phyloP scores from a whole-genome alignment of 768 basidiomycete species.

The Macrocybe gigantea region DNA sequence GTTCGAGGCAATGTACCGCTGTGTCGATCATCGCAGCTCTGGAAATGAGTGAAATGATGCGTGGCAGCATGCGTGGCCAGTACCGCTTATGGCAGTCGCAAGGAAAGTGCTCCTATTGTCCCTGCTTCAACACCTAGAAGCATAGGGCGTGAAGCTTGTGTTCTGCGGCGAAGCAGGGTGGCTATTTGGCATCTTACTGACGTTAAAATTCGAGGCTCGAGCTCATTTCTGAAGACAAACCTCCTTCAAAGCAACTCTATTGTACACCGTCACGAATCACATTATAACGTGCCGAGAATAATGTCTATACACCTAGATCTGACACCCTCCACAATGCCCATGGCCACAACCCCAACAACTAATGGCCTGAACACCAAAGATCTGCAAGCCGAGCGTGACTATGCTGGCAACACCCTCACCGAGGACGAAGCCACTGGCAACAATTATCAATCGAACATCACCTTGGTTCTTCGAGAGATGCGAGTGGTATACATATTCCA shows the following conservation, averaged over 20 bases:
- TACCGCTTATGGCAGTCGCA: too few species aligned
- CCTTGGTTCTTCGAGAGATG: constrained; percentile 43
- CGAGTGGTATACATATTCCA: constrained; percentile 67
- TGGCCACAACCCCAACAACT: constrained; percentile 89
- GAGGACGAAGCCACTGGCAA: constrained; percentile 93
- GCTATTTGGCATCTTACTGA: too few species aligned
- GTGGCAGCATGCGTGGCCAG: too few species aligned
- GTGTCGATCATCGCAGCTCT: too few species aligned
- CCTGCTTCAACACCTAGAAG: too few species aligned
- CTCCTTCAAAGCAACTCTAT: too few species aligned
- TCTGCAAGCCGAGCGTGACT: constrained; percentile 67
- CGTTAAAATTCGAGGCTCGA: too few species aligned
- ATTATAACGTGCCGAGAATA: constrained; percentile 2
- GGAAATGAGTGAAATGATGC: too few species aligned
- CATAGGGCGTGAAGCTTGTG: too few species aligned
- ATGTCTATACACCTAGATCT: constrained; percentile 20
- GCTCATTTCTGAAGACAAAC: too few species aligned
- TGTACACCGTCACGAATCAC: constrained; percentile 1
- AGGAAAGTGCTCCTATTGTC: too few species aligned
- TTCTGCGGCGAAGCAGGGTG: too few species aligned
- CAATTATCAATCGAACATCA: constrained; percentile 74
- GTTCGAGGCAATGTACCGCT: constrained; percentile 1
- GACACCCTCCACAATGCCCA: constrained; percentile 68
- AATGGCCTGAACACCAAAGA: constrained; percentile 62
- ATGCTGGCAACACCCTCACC: constrained; percentile 92